A percentile compares a stretch with the other conserved stretches of the same genome.
These are phyloP conservation scores for Monilinia laxa DNA, from an alignment of 2,329 filamentous ascomycete species.

Conservation along the genomic window DNA sequence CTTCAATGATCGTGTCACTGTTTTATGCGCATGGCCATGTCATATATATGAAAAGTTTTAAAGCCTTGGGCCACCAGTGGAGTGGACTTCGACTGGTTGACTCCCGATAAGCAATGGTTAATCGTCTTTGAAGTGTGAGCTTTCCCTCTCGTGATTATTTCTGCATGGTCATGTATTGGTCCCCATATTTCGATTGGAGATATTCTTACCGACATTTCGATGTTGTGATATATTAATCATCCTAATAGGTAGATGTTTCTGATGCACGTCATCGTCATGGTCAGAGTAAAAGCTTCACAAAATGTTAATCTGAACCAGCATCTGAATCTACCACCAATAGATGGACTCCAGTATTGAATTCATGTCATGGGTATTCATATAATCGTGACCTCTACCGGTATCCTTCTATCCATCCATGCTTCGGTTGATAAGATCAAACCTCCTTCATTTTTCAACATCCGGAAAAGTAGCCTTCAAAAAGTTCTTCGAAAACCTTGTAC, in stretches of 20 bases:
- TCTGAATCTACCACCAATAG: not conserved
- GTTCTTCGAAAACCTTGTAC: conserved; percentile 70
- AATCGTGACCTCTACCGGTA: conserved; percentile 1
- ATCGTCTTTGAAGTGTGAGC: not conserved
- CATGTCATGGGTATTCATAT: not conserved
- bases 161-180: not conserved
- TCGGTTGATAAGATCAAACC: not conserved
- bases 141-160: not conserved
- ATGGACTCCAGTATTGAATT: not conserved
- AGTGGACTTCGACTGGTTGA: not conserved
- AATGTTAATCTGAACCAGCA: not conserved
- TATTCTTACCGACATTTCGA: conserved; percentile 8
- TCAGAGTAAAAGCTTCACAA: not conserved
- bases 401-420: not conserved
- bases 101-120: not conserved
- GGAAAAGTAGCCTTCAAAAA: conserved; percentile 38
- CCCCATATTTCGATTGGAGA: not conserved
- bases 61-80: no score
- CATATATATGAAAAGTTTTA: not conserved
- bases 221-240: not conserved
- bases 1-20: not conserved
- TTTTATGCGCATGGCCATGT: not conserved
- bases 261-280: conserved; percentile 1
- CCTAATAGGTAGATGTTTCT: not conserved
- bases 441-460: conserved; percentile 31